phyloP scores from a whole-genome alignment of 148 eudicot genomes.

The Beta vulgaris region DNA sequence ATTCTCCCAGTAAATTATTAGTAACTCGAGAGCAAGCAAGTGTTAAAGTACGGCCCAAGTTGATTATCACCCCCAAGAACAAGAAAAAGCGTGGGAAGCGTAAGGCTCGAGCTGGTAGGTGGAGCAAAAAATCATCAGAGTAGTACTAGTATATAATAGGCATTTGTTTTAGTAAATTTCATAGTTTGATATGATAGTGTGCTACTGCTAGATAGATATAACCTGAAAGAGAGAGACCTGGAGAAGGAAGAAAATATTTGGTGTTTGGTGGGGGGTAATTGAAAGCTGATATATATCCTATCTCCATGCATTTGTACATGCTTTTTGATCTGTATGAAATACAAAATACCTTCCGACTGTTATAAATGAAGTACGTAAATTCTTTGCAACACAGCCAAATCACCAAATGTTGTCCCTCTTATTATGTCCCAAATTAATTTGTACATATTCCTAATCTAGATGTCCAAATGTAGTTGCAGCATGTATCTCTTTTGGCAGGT shows the following conservation, averaged over 20 bases:
- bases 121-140: conserved; percentile 42
- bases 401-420: neutral
- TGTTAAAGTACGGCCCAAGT: conserved; percentile 39
- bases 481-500: too few relatives aligned
- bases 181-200: conserved; percentile 5
- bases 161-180: neutral
- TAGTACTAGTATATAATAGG: conserved; percentile 12
- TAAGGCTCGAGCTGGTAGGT: conserved; percentile 43
- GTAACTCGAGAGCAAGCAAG: conserved; percentile 34
- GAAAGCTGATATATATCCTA: neutral
- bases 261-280: neutral
- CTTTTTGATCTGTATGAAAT: conserved; percentile 10
- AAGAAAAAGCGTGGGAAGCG: conserved; percentile 60
- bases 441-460: too few relatives aligned
- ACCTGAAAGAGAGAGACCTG: conserved; percentile 12
- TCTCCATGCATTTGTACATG: conserved; percentile 31
- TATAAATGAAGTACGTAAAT: conserved; percentile 15
- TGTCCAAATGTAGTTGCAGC: too few relatives aligned
- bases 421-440: too few relatives aligned
- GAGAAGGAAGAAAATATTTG: neutral
- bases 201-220: neutral
- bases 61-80: conserved; percentile 32
- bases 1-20: conserved; percentile 17
- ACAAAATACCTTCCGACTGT: conserved; percentile 4
- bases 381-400: conserved; percentile 4